phyloP scores from a whole-genome alignment of 495 filamentous ascomycete species.

The Annulohypoxylon stygium region DNA sequence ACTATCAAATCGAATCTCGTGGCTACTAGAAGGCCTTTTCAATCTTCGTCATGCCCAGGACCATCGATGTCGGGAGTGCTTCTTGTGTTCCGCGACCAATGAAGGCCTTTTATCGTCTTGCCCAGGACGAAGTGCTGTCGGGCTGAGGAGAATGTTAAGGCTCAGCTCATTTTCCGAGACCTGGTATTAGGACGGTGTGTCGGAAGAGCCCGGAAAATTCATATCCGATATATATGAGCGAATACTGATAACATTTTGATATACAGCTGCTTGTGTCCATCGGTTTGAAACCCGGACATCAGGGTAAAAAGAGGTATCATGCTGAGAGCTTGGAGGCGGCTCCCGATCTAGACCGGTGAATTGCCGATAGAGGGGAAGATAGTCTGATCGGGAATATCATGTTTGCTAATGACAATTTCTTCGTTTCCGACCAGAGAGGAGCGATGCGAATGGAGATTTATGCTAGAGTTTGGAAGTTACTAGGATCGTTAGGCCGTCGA shows the following conservation, averaged over 20 bases:
- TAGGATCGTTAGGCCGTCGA: background rate
- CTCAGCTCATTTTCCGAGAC: conserved; percentile 1
- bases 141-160: background rate
- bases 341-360: background rate
- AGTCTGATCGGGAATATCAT: background rate
- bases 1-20: conserved; percentile 23
- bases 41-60: conserved; percentile 39
- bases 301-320: background rate
- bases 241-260: background rate
- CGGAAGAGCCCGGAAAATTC: background rate
- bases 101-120: conserved; percentile 46
- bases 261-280: too few relatives aligned
- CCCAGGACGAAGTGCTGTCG: conserved; percentile 41
- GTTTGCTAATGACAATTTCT: background rate
- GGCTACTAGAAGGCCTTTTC: conserved; percentile 39
- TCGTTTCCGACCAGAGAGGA: too few relatives aligned
- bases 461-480: background rate
- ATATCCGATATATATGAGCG: background rate
- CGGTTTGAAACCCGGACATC: background rate
- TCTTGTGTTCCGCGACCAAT: conserved; percentile 28
- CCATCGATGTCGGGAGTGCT: conserved; percentile 18
- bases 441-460: background rate
- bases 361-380: background rate
- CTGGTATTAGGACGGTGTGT: background rate
- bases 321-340: background rate